Percentiles rank a stretch among this genome's conserved stretches.
Conservation (phyloP, 2,329 filamentous ascomycete species). For the Lojkania enalia region DNA sequence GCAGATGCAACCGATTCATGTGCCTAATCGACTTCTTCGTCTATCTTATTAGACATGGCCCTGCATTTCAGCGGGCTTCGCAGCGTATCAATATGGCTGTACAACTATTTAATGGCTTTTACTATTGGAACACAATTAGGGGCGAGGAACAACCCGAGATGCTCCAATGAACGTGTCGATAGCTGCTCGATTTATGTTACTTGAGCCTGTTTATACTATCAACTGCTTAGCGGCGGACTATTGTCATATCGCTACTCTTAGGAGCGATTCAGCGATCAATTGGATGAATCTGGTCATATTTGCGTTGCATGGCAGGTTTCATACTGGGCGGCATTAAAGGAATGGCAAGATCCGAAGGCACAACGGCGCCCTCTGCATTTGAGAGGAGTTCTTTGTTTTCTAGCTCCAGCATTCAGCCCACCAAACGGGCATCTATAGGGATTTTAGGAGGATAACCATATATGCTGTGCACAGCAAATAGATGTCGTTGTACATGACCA, state of each 20-base stretch:
- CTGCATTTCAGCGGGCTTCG: no score
- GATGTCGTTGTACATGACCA: no score
- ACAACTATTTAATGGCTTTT: no score
- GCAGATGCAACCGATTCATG: slow-evolving; percentile 33
- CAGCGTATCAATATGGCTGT: no score
- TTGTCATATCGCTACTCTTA: no score
- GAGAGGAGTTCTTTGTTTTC: not conserved
- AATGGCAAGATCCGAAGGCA: not conserved
- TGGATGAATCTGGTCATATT: not conserved
- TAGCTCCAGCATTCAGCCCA: not conserved
- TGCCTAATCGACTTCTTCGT: no score
- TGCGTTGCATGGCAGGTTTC: not conserved
- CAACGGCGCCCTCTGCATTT: not conserved
- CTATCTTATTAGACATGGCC: no score
- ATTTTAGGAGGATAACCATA: no score
- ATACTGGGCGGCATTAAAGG: not conserved
- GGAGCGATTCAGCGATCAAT: no score
- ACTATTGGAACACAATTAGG: no score
- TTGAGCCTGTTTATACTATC: not conserved
- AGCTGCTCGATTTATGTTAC: not conserved
- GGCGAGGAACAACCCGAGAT: no score
- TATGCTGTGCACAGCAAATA: not conserved
- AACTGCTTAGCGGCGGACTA: no score
- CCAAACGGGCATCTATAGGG: not conserved
- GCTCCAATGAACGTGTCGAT: not conserved